Evolutionary conservation across 2,329 filamentous ascomycete species (phyloP).

Genomic region (Onygena corvina): DNA sequence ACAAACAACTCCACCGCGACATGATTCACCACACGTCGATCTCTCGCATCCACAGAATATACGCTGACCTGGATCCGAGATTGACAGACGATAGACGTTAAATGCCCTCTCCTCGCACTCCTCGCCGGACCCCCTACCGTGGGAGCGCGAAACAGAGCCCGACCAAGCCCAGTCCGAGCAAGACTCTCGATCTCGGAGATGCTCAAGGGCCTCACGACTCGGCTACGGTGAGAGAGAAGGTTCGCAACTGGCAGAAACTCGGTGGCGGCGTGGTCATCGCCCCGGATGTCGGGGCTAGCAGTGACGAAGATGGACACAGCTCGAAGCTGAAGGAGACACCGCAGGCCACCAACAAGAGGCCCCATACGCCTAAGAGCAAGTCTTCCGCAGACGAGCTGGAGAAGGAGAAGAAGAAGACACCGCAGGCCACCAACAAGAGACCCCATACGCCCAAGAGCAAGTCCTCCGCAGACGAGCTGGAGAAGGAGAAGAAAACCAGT

Average conservation of each 20-base stretch:
- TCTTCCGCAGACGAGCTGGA: conserved; percentile 14
- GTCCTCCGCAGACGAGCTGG: conserved; percentile 14
- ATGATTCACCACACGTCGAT: not conserved
- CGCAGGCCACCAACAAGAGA: conserved; percentile 24
- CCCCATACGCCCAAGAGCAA: conserved; percentile 25
- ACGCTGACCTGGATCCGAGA: not conserved
- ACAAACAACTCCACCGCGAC: not conserved
- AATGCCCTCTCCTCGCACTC: conserved; percentile 33
- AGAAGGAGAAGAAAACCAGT: conserved; percentile 10
- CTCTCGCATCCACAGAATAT: not conserved
- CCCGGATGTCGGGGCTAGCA: conserved; percentile 49
- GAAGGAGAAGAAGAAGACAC: conserved; percentile 14
- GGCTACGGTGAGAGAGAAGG: conserved; percentile 61
- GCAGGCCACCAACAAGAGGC: conserved; percentile 24
- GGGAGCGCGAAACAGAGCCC: conserved; percentile 44
- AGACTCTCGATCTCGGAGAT: conserved; percentile 36
- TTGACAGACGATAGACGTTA: conserved; percentile 6
- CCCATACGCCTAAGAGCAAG: conserved; percentile 25
- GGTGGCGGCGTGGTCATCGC: conserved; percentile 55
- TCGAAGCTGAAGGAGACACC: conserved; percentile 18
- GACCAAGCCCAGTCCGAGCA: conserved; percentile 46
- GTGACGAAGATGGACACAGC: conserved; percentile 35
- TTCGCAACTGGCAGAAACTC: conserved; percentile 72
- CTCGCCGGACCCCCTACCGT: conserved; percentile 30
- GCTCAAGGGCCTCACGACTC: conserved; percentile 49